These are phyloP conservation scores for Globisporangium lucens DNA, from an alignment of 352 stramenopile species.

Conservation along the genomic window DNA sequence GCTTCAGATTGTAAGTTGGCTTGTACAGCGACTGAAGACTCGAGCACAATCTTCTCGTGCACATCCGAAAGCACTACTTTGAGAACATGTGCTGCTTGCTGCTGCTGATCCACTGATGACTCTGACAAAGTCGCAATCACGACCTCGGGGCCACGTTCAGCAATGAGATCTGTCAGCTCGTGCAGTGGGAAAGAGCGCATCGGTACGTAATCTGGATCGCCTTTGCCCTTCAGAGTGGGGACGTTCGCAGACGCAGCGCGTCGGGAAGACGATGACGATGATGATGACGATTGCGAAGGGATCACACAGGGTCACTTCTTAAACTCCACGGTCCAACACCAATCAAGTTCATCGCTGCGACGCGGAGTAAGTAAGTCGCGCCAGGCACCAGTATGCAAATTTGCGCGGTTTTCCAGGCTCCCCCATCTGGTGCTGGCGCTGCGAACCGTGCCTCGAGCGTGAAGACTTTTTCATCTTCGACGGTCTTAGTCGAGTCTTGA, in stretches of 20 bases:
- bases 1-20: not conserved
- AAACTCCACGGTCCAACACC: constrained; percentile 52
- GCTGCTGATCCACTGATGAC: not conserved
- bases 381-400: constrained; percentile 53
- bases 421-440: not conserved
- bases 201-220: constrained; percentile 39
- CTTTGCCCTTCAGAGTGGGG: constrained; percentile 43
- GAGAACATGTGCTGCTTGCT: constrained; percentile 5
- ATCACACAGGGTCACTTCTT: constrained; percentile 29
- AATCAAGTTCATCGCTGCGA: constrained; percentile 66
- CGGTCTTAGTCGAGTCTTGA: not conserved
- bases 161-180: constrained; percentile 9
- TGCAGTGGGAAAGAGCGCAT: constrained; percentile 22
- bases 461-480: constrained; percentile 10
- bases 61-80: constrained; percentile 61
- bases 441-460: constrained; percentile 11
- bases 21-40: not conserved
- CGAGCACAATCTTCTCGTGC: constrained; percentile 32
- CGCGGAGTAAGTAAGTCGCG: constrained; percentile 43
- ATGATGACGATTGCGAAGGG: constrained; percentile 1
- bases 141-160: not conserved
- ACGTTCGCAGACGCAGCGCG: constrained; percentile 17
- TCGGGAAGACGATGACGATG: not conserved
- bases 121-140: constrained; percentile 8
- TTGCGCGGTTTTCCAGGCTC: constrained; percentile 27